Evolutionary conservation across 1,284 basidiomycete genomes (phyloP), one percentile per base, ranked within the genome.

Genomic region (Butyriboletus appendiculatus): DNA sequence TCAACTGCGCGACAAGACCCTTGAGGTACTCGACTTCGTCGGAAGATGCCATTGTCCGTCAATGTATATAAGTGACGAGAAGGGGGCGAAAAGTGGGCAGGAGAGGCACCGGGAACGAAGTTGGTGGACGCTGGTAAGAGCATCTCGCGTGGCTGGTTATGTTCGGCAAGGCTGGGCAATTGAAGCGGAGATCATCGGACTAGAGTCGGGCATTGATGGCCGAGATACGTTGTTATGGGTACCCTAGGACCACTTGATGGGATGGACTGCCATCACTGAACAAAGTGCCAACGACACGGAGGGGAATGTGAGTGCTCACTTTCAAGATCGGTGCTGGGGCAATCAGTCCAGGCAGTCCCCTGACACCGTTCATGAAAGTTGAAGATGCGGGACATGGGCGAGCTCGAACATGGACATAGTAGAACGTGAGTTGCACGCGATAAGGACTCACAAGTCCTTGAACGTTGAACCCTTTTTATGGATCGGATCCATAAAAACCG

Each of bases 1-100:
- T 87, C 56, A 93, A 80, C 76, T 96, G 90, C 16, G 78, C 68
- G 59, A 94, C 92, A 64, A 96, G 88, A 49, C 81, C 77, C 76
- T 96, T 96, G 77, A 96, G 86, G 75, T 96, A 92, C 66, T 91
- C 90, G 65, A 96, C 80, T 76, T 95, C 92, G 59, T 75, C 85
- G 68, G 73, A 77, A 58, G 78, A 77, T 61, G 83, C 77, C 86
- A 89, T 88, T 51, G 56, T 47, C 35, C 20, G 62, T 28, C 5
- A 33, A 12, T 30, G 34, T 26, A 8, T n/a, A 14, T 16, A 34
- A 16, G 14, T 5, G 46, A 24, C 47, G 26, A 42, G 16, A n/a
- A 48, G 28, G 6, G 16, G 24, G 28, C 15, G 12, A 32, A 43
- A 30, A 20, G 12, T n/a, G 18, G 26, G 24, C 24, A 20, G 10